phyloP scores from a whole-genome alignment of 345 rosid genomes.

The Anacardium occidentale region DNA sequence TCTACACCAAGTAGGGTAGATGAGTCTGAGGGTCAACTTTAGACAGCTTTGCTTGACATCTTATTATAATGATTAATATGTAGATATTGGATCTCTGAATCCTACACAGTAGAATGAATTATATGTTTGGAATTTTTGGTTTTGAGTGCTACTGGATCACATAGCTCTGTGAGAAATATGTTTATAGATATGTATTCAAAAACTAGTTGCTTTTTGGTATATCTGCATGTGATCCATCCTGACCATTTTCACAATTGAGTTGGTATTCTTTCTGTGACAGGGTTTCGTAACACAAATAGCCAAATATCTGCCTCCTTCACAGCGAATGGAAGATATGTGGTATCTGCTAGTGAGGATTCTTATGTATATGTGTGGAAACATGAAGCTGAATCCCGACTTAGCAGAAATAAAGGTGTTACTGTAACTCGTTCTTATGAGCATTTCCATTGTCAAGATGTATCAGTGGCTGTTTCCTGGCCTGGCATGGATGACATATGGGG shows the following conservation, averaged over 20 bases:
- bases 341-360: slow-evolving; percentile 97
- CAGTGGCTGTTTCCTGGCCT: slow-evolving; percentile 89
- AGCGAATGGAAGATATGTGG: slow-evolving; percentile 76
- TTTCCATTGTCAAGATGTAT: slow-evolving; percentile 89
- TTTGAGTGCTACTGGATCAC: background rate
- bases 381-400: slow-evolving; percentile 73
- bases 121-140: background rate
- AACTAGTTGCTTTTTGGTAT: background rate
- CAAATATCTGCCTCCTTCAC: slow-evolving; percentile 83
- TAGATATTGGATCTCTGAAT: slow-evolving; percentile 3
- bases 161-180: background rate
- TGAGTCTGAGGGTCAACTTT: too few relatives aligned
- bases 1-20: too few relatives aligned
- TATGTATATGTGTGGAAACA: slow-evolving; percentile 90
- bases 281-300: slow-evolving; percentile 88
- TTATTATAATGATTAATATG: background rate
- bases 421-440: slow-evolving; percentile 73
- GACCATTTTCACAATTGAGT: slow-evolving; percentile 15
- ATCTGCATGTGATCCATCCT: background rate
- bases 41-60: background rate
- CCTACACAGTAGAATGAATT: background rate
- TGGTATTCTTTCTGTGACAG: slow-evolving; percentile 41
- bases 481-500: slow-evolving; percentile 63
- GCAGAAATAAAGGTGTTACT: slow-evolving; percentile 63
- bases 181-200: background rate